Evolutionary conservation across 192 early-diverging fungal genomes (phyloP).

Genomic region (Podila epicladia): DNA sequence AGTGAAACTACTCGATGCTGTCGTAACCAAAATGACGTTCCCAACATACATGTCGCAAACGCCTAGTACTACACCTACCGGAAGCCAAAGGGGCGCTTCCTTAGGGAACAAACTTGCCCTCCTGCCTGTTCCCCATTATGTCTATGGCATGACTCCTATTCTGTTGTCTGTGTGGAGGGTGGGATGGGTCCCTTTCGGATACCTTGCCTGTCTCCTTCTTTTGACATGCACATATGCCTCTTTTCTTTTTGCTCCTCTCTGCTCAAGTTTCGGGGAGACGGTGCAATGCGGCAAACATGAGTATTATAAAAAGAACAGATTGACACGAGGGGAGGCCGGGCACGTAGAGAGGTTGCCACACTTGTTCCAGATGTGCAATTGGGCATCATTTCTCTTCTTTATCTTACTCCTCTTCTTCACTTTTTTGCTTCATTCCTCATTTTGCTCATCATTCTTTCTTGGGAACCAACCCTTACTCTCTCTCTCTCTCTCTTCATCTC

Average conservation of each 20-base stretch:
- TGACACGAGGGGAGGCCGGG: background rate
- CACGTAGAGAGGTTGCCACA: background rate
- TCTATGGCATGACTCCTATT: background rate
- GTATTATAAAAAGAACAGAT: too few species aligned
- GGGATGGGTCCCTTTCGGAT: background rate
- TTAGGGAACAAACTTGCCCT: background rate
- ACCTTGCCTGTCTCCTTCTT: background rate
- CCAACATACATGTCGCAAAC: too few species aligned
- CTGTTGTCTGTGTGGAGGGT: background rate
- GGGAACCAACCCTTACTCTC: background rate
- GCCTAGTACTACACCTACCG: too few species aligned
- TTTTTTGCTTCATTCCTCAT: background rate
- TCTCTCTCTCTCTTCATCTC: background rate
- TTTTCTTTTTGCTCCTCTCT: background rate
- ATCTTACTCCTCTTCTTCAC: background rate
- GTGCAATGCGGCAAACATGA: too few species aligned
- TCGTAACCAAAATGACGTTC: too few species aligned
- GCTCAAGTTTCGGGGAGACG: background rate
- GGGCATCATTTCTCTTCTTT: background rate
- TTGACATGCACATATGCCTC: background rate
- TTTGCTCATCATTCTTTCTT: background rate
- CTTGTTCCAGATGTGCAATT: background rate
- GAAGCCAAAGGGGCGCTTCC: background rate
- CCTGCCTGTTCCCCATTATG: background rate
- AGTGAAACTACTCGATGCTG: too few species aligned